Conservation (phyloP, 2,329 filamentous ascomycete genomes). For the Exophiala xenobiotica region DNA sequence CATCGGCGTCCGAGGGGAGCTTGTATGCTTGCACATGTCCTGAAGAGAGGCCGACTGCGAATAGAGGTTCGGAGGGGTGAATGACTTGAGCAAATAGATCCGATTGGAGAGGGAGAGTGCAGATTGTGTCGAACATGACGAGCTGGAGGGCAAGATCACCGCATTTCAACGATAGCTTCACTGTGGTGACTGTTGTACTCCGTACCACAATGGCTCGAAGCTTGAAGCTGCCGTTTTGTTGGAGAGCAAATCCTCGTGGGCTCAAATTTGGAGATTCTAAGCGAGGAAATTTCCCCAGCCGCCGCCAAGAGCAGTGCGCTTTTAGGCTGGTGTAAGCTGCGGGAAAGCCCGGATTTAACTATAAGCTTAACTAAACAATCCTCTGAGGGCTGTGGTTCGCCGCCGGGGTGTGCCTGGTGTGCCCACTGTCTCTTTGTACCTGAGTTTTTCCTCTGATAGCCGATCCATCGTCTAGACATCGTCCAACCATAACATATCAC, state of each 20-base stretch:
- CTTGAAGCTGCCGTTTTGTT: background rate
- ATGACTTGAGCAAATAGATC: constrained; percentile 88
- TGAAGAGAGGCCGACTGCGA: constrained; percentile 71
- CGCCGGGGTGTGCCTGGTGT: no score
- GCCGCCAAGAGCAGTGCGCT: no score
- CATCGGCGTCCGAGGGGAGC: constrained; percentile 59
- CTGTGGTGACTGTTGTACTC: background rate
- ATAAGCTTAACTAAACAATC: background rate
- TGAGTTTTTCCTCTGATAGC: no score
- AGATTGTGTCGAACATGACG: constrained; percentile 73
- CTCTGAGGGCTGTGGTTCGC: background rate
- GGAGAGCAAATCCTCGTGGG: background rate
- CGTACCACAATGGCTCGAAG: background rate
- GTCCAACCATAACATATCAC: no score
- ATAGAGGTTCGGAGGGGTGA: constrained; percentile 78
- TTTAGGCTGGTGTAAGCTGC: background rate
- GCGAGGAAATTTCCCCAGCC: no score
- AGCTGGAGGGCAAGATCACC: background rate
- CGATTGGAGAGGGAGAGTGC: constrained; percentile 78
- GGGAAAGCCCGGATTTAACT: no score
- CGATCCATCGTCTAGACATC: no score
- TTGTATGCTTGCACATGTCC: constrained; percentile 58
- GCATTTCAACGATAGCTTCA: background rate
- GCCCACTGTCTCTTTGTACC: no score
- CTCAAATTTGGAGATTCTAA: background rate